A percentile compares a stretch with the other conserved stretches of the same genome.
Evolutionary conservation across 1,284 basidiomycete genomes (phyloP).

Genomic region (Anthracocystis walkeri): DNA sequence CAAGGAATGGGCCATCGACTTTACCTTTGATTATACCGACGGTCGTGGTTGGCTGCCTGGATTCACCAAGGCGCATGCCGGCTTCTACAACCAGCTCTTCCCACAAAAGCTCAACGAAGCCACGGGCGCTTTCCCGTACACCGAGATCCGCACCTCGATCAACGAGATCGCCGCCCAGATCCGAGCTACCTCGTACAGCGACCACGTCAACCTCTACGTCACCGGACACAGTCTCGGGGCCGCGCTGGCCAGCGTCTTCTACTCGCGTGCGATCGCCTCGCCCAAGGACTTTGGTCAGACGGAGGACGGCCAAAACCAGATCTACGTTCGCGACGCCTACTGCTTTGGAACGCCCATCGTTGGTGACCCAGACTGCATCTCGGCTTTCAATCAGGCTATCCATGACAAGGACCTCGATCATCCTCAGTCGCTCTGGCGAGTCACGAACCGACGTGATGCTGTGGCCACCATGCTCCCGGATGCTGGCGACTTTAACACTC

Average conservation of each 20-base stretch:
- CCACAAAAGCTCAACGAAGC: slow-evolving; percentile 36
- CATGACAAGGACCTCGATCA: slow-evolving; percentile 40
- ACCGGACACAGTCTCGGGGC: slow-evolving; percentile 51
- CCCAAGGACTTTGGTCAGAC: slow-evolving; percentile 48
- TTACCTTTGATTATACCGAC: slow-evolving; percentile 57
- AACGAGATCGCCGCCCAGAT: slow-evolving; percentile 37
- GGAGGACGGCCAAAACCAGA: slow-evolving; percentile 29
- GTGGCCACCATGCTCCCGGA: slow-evolving; percentile 51
- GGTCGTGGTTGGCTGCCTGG: slow-evolving; percentile 48
- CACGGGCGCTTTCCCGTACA: slow-evolving; percentile 39
- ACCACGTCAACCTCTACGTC: slow-evolving; percentile 48
- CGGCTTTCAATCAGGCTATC: slow-evolving; percentile 36
- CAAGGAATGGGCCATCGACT: slow-evolving; percentile 69
- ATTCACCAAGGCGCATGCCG: slow-evolving; percentile 45
- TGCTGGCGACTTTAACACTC: slow-evolving; percentile 39
- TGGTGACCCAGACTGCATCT: slow-evolving; percentile 50
- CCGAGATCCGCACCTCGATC: slow-evolving; percentile 36
- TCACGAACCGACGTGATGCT: slow-evolving; percentile 48
- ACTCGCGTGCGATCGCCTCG: slow-evolving; percentile 36
- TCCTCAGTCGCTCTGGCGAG: slow-evolving; percentile 42
- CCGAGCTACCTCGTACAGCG: slow-evolving; percentile 15
- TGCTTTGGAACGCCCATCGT: slow-evolving; percentile 51
- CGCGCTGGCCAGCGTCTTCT: slow-evolving; percentile 43
- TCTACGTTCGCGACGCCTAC: slow-evolving; percentile 49
- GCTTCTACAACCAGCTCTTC: slow-evolving; percentile 55